phyloP scores from a whole-genome alignment of 1,139 yeast genomes.

The Saccharomycopsis crataegensis region DNA sequence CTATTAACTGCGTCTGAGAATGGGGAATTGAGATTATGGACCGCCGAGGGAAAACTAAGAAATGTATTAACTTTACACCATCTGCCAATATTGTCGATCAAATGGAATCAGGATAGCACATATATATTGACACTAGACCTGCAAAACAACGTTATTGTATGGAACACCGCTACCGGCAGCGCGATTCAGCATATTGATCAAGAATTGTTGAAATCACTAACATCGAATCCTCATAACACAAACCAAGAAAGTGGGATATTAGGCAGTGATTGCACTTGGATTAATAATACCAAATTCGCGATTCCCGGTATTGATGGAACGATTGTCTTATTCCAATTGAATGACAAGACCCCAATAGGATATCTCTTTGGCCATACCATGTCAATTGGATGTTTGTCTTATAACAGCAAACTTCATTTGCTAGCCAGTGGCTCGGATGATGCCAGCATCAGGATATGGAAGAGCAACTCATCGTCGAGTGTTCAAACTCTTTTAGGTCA shows the following conservation, averaged over 20 bases:
- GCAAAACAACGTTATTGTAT: slow-evolving; percentile 37
- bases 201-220: slow-evolving; percentile 10
- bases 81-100: slow-evolving; percentile 41
- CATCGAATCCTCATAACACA: background rate
- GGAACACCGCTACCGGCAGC: slow-evolving; percentile 48
- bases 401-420: slow-evolving; percentile 43
- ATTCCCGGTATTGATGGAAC: slow-evolving; percentile 52
- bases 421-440: slow-evolving; percentile 78
- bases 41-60: slow-evolving; percentile 53
- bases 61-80: slow-evolving; percentile 52
- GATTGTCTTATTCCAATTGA: slow-evolving; percentile 48
- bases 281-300: slow-evolving; percentile 63
- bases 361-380: slow-evolving; percentile 63
- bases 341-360: slow-evolving; percentile 48
- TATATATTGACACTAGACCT: slow-evolving; percentile 36
- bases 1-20: slow-evolving; percentile 50
- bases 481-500: slow-evolving; percentile 41
- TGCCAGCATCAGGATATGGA: slow-evolving; percentile 65
- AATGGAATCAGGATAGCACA: slow-evolving; percentile 43
- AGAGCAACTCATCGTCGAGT: slow-evolving; percentile 46
- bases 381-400: slow-evolving; percentile 49
- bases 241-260: slow-evolving; percentile 16
- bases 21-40: slow-evolving; percentile 69
- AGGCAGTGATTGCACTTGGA: slow-evolving; percentile 64
- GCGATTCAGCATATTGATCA: slow-evolving; percentile 38